Base-by-base conservation (phyloP, 805 yeast species). In the Metschnikowia anglica region DNA sequence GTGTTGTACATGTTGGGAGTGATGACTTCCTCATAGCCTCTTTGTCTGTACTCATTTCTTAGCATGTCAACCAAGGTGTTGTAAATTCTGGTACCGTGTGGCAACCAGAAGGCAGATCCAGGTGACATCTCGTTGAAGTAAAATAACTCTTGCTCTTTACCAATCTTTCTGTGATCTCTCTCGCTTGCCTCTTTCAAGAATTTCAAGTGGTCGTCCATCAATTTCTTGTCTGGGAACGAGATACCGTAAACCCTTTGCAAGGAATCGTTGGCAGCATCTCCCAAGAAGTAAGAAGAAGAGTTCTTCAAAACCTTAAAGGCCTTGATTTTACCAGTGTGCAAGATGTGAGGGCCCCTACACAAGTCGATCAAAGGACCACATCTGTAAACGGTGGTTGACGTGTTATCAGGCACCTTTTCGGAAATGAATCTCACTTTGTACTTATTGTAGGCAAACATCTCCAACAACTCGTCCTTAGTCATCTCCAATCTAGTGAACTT, bases 1-100 rank as follows among this genome's bases (percentile, higher is more conserved):
- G 97, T 73, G 74, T 90, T 91, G 80, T 80, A 93, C 98, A 93
- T 93, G 74, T 93, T 93, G 60, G 99, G 99, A 49, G 99, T 90
- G 64, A 93, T 91, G 53, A 93, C 99, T 74, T 93, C 99, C 52
- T 93, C 97, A 67, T 86, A 93, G 29, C 97, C 98, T 69, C 99
- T 85, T 70, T 79, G 81, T 62, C 85, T 82, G 72, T 93, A 93
- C 73, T 93, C 96, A 41, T 67, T 62, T 71, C 91, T 81, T 70
- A 93, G 63, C 67, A 88, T 68, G 24, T 86, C 89, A 55, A 82
- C 81, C 66, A 93, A 75, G 46, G 88, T 80, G 69, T 88, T 88
- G 78, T 93, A 93, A 62, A 93, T 93, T 73, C 98, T 85, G 37
- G 99, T 83, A 70, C 99, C 99, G 61, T 91, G 99, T 39, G 99